Conservation (phyloP, 73 alveolate genomes). For the Paramecium octaurelia region DNA sequence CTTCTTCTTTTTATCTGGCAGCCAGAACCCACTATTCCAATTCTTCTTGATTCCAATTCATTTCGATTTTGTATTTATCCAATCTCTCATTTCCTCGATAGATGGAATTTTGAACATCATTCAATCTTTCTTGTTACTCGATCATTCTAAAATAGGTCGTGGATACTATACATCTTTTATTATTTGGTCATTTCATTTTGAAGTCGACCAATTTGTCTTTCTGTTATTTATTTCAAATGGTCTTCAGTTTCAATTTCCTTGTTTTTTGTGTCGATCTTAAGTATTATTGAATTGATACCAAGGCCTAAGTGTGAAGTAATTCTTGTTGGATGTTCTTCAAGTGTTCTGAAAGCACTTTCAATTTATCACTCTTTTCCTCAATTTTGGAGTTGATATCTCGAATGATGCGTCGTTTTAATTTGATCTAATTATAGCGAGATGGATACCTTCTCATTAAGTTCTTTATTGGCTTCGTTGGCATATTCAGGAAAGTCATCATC, state of each 20-base stretch:
- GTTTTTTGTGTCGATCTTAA: conserved; percentile 68
- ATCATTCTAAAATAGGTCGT: conserved; percentile 14
- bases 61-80: conserved; percentile 98
- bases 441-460: conserved; percentile 77
- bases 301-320: conserved; percentile 85
- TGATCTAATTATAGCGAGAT: conserved; percentile 47
- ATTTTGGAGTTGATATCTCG: conserved; percentile 77
- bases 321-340: conserved; percentile 87
- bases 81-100: conserved; percentile 97
- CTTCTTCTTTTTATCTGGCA: conserved; percentile 98
- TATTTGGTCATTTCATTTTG: conserved; percentile 79
- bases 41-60: conserved; percentile 99
- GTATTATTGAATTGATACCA: conserved; percentile 68
- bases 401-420: conserved; percentile 74
- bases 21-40: conserved; percentile 99
- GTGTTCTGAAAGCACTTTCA: conserved; percentile 82
- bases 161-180: conserved; percentile 65
- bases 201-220: conserved; percentile 86
- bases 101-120: conserved; percentile 92
- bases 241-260: conserved; percentile 93
- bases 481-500: conserved; percentile 94
- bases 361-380: conserved; percentile 85
- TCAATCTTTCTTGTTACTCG: conserved; percentile 93
- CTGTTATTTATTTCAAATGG: conserved; percentile 89
- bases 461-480: conserved; percentile 93